Evolutionary conservation across 257 asterid species (phyloP), one percentile per base, ranked within the genome.

Genomic region (Buddleja alternifolia): DNA sequence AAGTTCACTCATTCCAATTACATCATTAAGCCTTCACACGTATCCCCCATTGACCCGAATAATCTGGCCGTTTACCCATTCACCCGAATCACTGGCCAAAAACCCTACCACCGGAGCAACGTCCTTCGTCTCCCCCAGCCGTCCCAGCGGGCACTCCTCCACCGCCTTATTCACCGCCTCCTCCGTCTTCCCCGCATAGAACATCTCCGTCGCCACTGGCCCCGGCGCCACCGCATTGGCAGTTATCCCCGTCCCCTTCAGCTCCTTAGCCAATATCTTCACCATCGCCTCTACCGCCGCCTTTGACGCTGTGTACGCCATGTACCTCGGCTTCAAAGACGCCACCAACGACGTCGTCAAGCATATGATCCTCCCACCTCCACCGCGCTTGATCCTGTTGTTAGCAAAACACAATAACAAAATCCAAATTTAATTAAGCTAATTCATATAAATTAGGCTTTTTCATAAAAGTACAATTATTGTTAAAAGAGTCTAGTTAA

Each of bases 281-380:
- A 86, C 82, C 91, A 87, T 83, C 61, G 87, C 77, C 73, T 87
- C 95, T 60, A 85, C 89, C 2, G 91, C 89, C n/a, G 91, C 91
- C 67, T 87, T 87, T 4, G 91, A 85, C 10, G 83, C 88, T 7
- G 81, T 29, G 80, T 85, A 87, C 4, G 89, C 85, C 3, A 72
- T 81, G 68, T 14, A 75, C 0, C 79, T 66, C 0, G 86, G 85
- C 70, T 9, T 83, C 61, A 87, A 6, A 7, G 85, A 60, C 3
- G 79, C 91, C 61, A 73, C 88, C 58, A 71, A 7, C 8, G 91
- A 83, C 17, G 95, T 23, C 68, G 81, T 41, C 37, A 83, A 20
- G 72, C 88, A 85, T 20, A 87, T 75, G 39, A 87, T 87, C 60
- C 95, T 73, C 11, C 95, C 89, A 0, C 89, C 95, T 1, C 89